A percentile compares a stretch with the other conserved stretches of the same genome.
Conservation (phyloP, 2,329 filamentous ascomycete species). For the Aureobasidium lini region DNA sequence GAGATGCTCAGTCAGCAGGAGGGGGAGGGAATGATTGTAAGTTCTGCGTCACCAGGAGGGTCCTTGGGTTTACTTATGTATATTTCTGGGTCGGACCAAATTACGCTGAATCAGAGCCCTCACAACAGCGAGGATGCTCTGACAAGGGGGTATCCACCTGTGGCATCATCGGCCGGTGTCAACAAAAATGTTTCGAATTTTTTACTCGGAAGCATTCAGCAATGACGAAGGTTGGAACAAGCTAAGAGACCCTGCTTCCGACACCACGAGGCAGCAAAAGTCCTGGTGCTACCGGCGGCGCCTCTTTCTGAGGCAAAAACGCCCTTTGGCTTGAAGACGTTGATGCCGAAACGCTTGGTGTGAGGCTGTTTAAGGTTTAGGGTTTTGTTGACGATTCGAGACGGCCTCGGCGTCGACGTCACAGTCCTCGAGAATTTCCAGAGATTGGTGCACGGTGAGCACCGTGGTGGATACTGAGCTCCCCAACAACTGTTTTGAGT, state of each 20-base stretch:
- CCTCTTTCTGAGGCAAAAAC: slow-evolving; percentile 12
- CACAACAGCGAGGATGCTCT: slow-evolving; percentile 8
- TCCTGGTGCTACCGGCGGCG: not conserved
- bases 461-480: slow-evolving; percentile 9
- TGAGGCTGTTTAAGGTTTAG: slow-evolving; percentile 8
- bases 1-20: slow-evolving; percentile 7
- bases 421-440: not conserved
- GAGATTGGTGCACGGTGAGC: slow-evolving; percentile 11
- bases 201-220: slow-evolving; percentile 10
- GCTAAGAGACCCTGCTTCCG: slow-evolving; percentile 9
- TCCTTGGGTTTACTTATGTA: slow-evolving; percentile 12
- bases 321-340: slow-evolving; percentile 1
- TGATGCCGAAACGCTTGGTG: slow-evolving; percentile 9
- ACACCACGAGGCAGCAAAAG: slow-evolving; percentile 11
- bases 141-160: slow-evolving; percentile 10
- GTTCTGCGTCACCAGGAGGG: not conserved
- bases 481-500: slow-evolving; percentile 10
- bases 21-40: not conserved
- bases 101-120: slow-evolving; percentile 12
- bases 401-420: slow-evolving; percentile 5
- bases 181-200: slow-evolving; percentile 13
- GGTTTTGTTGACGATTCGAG: slow-evolving; percentile 8
- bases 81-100: slow-evolving; percentile 6
- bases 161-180: slow-evolving; percentile 15
- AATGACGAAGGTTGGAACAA: slow-evolving; percentile 12